Base-by-base conservation (phyloP, 257 asterid genomes). In the Rauvolfia tetraphylla region DNA sequence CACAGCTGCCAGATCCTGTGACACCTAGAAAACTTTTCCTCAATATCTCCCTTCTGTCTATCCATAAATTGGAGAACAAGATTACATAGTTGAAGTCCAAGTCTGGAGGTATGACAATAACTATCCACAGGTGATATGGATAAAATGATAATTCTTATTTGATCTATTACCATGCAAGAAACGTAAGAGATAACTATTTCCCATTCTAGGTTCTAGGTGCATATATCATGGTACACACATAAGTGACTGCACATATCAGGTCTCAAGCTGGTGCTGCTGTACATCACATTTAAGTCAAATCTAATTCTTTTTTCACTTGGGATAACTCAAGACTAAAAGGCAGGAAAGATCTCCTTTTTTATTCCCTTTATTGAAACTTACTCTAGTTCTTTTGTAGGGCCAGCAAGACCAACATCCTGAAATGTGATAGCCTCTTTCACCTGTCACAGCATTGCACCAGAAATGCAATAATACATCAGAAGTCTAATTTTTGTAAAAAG, bases 391-490 rank as follows among this genome's bases (percentile, higher is more conserved):
- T 85, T 85, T 49, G 76, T 88, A 23, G 77, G 58, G 62, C 80
- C 86, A 38, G 81, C 76, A 56, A 81, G 42, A 81, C 96, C 97
- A 53, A 66, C 71, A 83, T 95, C 93, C 80, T 82, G 85, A 81
- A 88, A 91, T 23, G 78, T 71, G 57, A 85, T 82, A 80, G 98
- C 98, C 82, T 91, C 98, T 80, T 85, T 87, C 76, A 95, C 96
- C 97, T 95, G 91, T 81, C 31, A 69, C 78, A 71, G 46, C 36
- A 34, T 74, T 76, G 38, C 22, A 68, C 2, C 34, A 73, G 57
- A 69, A 59, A 69, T 72, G 58, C 49, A 62, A 74, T 56, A 65
- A 27, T 13, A 14, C 25, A 72, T 73, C 72, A 77, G 72, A 61
- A 77, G 48, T 22, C 68, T 29, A 69, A 63, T 66, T 27, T 42